phyloP scores from a whole-genome alignment of 306 rosid species.

The Trifolium pratense region DNA sequence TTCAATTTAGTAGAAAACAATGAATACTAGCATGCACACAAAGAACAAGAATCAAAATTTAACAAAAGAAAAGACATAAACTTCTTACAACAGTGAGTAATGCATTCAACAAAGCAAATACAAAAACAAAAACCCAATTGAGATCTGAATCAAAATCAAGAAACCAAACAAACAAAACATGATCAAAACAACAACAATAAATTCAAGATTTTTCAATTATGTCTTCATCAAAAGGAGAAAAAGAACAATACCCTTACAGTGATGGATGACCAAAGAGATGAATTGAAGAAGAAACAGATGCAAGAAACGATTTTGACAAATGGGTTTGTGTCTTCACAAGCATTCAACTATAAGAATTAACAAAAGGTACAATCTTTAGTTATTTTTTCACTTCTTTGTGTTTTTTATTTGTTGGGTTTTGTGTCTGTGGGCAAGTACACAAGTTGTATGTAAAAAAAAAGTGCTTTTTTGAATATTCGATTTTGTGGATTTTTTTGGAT shows the following conservation, averaged over 20 bases:
- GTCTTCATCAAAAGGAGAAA: slow-evolving; percentile 7
- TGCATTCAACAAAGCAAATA: slow-evolving; percentile 39
- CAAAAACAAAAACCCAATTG: slow-evolving; percentile 31
- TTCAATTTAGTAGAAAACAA: slow-evolving; percentile 19
- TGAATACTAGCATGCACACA: slow-evolving; percentile 19
- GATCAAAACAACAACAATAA: slow-evolving; percentile 13
- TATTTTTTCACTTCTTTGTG: slow-evolving; percentile 33
- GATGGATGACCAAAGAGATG: slow-evolving; percentile 24
- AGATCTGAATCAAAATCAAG: slow-evolving; percentile 40
- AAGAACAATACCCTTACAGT: slow-evolving; percentile 29
- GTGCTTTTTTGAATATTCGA: background rate
- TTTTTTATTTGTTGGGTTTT: slow-evolving; percentile 17
- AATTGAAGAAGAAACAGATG: slow-evolving; percentile 27
- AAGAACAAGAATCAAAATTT: slow-evolving; percentile 19
- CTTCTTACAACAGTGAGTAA: slow-evolving; percentile 3
- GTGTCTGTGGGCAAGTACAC: slow-evolving; percentile 33
- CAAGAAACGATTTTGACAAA: slow-evolving; percentile 25
- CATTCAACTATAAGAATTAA: slow-evolving; percentile 27
- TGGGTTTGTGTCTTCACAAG: slow-evolving; percentile 26
- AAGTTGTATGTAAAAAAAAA: background rate
- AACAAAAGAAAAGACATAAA: slow-evolving; percentile 20
- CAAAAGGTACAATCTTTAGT: slow-evolving; percentile 16
- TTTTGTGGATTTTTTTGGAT: slow-evolving; percentile 20
- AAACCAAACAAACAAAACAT: slow-evolving; percentile 24
- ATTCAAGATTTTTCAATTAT: background rate